These are phyloP conservation scores for Phlebiopsis flavidoalba DNA, from an alignment of 768 basidiomycete species.

Conservation along the genomic window DNA sequence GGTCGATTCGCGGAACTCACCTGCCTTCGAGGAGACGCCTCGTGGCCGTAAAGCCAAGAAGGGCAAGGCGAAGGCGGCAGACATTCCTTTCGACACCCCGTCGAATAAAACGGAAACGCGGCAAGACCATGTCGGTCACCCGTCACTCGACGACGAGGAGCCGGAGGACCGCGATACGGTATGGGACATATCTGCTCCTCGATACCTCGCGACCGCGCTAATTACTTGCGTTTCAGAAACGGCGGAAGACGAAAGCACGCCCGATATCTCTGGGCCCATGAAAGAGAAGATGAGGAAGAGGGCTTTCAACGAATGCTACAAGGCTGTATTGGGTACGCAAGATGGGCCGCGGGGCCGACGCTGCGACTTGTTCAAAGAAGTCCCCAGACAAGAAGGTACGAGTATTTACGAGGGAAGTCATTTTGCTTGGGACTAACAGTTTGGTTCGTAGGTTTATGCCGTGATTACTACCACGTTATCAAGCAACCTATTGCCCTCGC, in stretches of 20 bases:
- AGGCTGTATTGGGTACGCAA: slow-evolving; percentile 67
- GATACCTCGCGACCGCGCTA: neutral
- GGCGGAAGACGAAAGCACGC: slow-evolving; percentile 70
- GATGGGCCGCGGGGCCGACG: slow-evolving; percentile 65
- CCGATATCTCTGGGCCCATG: slow-evolving; percentile 51
- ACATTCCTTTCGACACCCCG: slow-evolving; percentile 26
- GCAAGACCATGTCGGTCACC: slow-evolving; percentile 77
- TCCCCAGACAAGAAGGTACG: slow-evolving; percentile 72
- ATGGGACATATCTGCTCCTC: slow-evolving; percentile 24
- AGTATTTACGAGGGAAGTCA: neutral
- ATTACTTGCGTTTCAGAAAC: slow-evolving; percentile 53
- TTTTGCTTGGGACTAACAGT: neutral
- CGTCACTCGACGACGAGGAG: slow-evolving; percentile 69
- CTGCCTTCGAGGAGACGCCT: slow-evolving; percentile 22
- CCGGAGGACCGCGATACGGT: slow-evolving; percentile 72
- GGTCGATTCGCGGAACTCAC: slow-evolving; percentile 32
- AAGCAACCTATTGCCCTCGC: slow-evolving; percentile 83
- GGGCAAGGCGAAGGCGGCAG: slow-evolving; percentile 56
- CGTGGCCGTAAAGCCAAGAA: slow-evolving; percentile 52
- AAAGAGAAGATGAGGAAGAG: slow-evolving; percentile 77
- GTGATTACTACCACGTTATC: slow-evolving; percentile 93
- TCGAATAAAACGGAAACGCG: slow-evolving; percentile 72
- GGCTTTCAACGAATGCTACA: slow-evolving; percentile 69
- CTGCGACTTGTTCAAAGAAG: slow-evolving; percentile 82
- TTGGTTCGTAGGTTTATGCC: slow-evolving; percentile 63